These are phyloP conservation scores for Sphagnum fallax DNA, from an alignment of 228 moss, liverwort and hornwort species.

Conservation along the genomic window DNA sequence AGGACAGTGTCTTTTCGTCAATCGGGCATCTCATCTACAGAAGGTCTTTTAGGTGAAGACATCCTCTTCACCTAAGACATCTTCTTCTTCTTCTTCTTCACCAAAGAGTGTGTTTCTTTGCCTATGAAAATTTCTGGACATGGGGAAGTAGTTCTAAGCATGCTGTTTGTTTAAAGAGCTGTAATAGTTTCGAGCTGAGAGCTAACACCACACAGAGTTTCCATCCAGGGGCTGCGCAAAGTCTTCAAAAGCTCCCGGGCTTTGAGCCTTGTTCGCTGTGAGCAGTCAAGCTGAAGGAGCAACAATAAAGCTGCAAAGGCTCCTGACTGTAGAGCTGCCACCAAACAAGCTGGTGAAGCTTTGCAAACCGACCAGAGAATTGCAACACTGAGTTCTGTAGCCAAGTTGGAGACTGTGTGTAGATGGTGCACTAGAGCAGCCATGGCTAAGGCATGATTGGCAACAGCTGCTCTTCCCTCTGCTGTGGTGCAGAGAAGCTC, in stretches of 20 bases:
- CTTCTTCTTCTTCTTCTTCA: no score
- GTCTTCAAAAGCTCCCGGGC: conserved; percentile 56
- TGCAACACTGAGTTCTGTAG: conserved; percentile 31
- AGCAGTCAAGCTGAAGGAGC: conserved; percentile 64
- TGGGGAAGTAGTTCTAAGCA: no score
- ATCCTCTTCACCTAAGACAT: no score
- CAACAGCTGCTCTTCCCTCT: conserved; percentile 54
- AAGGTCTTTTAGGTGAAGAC: no score
- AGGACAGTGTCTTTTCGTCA: no score
- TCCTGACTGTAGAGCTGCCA: conserved; percentile 62
- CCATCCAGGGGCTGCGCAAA: conserved; percentile 15
- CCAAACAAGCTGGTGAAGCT: conserved; percentile 28
- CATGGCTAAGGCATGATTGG: conserved; percentile 62
- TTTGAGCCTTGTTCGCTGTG: conserved; percentile 55
- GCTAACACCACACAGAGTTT: no score
- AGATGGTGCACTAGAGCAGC: conserved; percentile 37
- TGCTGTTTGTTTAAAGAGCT: no score
- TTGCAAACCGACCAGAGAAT: conserved; percentile 29
- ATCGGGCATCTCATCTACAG: no score
- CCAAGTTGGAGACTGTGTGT: conserved; percentile 12
- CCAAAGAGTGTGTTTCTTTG: no score
- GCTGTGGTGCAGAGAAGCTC: conserved; percentile 43
- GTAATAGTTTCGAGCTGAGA: no score
- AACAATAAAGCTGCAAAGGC: conserved; percentile 51
- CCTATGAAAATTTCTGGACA: no score